A percentile compares a stretch with the other conserved stretches of the same genome.
Conservation (phyloP, 371 early-diverging fungal genomes). For the Apophysomyces ossiformis region DNA sequence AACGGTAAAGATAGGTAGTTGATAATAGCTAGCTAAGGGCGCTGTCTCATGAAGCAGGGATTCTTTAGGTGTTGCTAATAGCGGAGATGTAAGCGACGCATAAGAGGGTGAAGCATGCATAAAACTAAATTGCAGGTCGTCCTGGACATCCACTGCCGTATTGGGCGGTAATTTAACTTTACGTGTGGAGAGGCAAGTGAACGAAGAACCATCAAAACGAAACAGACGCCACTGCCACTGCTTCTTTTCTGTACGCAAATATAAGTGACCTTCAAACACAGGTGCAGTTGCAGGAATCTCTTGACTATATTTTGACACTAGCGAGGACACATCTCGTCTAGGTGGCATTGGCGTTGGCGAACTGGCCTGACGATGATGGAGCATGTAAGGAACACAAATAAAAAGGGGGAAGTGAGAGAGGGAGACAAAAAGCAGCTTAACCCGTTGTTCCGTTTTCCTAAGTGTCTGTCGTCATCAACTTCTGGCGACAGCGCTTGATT, state of each 20-base stretch:
- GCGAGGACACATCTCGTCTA: not conserved
- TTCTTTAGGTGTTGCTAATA: conserved; percentile 27
- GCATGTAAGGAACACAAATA: not conserved
- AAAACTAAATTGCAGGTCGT: conserved; percentile 6
- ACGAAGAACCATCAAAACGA: conserved; percentile 34
- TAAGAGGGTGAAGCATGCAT: conserved; percentile 7
- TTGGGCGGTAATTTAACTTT: conserved; percentile 32
- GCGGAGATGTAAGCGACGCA: conserved; percentile 20
- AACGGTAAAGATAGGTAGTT: conserved; percentile 31
- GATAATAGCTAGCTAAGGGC: conserved; percentile 25
- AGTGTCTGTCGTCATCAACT: conserved; percentile 8
- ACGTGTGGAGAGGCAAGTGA: conserved; percentile 32
- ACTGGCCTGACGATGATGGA: conserved; percentile 8
- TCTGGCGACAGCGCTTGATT: no score
- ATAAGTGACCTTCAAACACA: conserved; percentile 35
- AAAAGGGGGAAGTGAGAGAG: not conserved
- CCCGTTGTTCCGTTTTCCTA: not conserved
- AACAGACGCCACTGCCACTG: conserved; percentile 36
- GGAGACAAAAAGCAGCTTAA: not conserved
- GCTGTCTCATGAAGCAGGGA: conserved; percentile 1
- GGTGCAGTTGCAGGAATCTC: conserved; percentile 32
- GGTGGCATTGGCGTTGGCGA: not conserved
- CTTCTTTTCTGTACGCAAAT: conserved; percentile 23
- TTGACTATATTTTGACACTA: conserved; percentile 13
- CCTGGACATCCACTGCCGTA: conserved; percentile 12